Evolutionary conservation across 1,284 basidiomycete genomes (phyloP).

Genomic region (Cerrena zonata): DNA sequence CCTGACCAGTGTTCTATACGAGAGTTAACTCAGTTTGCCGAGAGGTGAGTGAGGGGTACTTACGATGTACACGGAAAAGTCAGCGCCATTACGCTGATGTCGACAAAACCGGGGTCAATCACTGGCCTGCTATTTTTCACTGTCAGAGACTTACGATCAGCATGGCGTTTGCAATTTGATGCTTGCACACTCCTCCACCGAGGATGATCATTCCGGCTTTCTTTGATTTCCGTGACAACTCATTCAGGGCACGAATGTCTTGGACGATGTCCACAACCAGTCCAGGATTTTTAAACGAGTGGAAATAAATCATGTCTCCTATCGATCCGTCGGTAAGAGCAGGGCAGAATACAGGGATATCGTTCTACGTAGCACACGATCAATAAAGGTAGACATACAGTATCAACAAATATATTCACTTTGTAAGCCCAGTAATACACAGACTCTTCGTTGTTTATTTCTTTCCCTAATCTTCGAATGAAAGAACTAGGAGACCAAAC

Average conservation of each 20-base stretch:
- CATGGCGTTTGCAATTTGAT: constrained; percentile 99
- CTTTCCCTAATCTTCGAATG: constrained; percentile 86
- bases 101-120: background rate
- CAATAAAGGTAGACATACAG: constrained; percentile 21
- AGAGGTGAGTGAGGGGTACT: constrained; percentile 19
- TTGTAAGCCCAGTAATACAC: constrained; percentile 99
- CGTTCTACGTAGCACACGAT: constrained; percentile 57
- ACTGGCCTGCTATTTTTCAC: background rate
- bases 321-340: constrained; percentile 96
- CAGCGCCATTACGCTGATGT: constrained; percentile 88
- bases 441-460: constrained; percentile 94
- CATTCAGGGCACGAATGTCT: constrained; percentile 90
- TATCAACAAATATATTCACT: constrained; percentile 48
- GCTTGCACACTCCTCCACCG: constrained; percentile 98
- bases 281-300: constrained; percentile 88
- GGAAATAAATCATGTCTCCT: constrained; percentile 99
- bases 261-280: constrained; percentile 89
- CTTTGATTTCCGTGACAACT: constrained; percentile 79
- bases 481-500: constrained; percentile 94
- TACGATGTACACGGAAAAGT: constrained; percentile 94
- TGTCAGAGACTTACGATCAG: constrained; percentile 65
- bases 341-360: constrained; percentile 98
- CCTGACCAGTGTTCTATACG: constrained; percentile 88
- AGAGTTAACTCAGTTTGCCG: constrained; percentile 5
- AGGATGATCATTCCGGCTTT: constrained; percentile 99